A percentile compares a stretch with the other conserved stretches of the same genome.
These are phyloP conservation scores for Adansonia grandidieri DNA, from an alignment of 441 rosid species.

Conservation along the genomic window DNA sequence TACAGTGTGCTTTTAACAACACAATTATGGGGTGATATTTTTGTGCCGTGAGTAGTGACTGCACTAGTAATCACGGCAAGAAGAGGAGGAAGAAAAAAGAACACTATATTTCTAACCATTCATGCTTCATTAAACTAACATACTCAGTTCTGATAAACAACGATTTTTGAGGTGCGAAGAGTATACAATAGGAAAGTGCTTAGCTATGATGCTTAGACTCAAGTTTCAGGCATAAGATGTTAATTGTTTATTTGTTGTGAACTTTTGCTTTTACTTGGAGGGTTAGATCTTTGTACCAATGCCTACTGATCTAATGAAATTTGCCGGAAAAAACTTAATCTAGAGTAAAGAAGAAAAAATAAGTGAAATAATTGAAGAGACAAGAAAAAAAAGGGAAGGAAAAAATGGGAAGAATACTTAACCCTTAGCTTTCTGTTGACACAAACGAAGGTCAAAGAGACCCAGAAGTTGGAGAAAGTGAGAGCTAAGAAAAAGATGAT, in stretches of 20 bases:
- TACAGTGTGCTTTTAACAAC: not conserved
- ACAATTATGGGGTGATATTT: too few relatives aligned
- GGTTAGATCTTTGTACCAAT: not conserved
- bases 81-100: not conserved
- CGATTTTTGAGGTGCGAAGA: not conserved
- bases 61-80: not conserved
- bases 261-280: not conserved
- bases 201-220: not conserved
- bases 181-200: not conserved
- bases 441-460: too few relatives aligned
- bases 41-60: not conserved
- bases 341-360: too few relatives aligned
- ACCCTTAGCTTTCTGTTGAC: too few relatives aligned
- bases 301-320: not conserved
- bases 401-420: too few relatives aligned
- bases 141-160: too few relatives aligned
- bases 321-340: not conserved
- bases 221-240: not conserved
- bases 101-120: not conserved
- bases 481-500: not conserved
- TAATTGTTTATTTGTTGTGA: not conserved
- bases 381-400: too few relatives aligned
- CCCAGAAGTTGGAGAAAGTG: not conserved
- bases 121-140: not conserved
- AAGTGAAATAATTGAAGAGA: too few relatives aligned